A percentile compares a stretch with the other conserved stretches of the same genome.
These are phyloP conservation scores for Scutellaria minor DNA, from an alignment of 257 asterid species.

Conservation along the genomic window DNA sequence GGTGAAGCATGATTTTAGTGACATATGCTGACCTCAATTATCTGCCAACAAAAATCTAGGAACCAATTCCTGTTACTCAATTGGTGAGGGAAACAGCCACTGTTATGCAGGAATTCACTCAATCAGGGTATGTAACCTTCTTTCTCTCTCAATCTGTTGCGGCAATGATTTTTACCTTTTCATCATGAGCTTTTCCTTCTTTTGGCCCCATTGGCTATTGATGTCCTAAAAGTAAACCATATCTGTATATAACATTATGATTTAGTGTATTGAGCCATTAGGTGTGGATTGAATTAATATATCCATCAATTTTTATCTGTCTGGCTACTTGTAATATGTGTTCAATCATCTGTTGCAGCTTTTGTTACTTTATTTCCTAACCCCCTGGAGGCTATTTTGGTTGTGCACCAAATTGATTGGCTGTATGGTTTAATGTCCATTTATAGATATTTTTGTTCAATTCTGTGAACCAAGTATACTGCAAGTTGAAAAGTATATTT, in stretches of 20 bases:
- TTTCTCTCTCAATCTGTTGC: slow-evolving; percentile 1
- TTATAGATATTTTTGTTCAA: background rate
- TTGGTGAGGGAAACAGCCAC: slow-evolving; percentile 98
- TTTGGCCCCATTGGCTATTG: slow-evolving; percentile 8
- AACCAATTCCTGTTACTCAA: slow-evolving; percentile 95
- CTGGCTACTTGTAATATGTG: background rate
- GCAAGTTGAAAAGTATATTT: background rate
- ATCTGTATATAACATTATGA: background rate
- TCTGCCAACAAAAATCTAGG: slow-evolving; percentile 48
- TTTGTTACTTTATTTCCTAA: background rate
- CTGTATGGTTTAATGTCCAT: background rate
- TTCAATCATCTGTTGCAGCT: background rate
- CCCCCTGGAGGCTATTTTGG: background rate
- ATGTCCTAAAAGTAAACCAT: slow-evolving; percentile 16
- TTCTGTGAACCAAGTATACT: background rate
- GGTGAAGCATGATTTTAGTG: slow-evolving; percentile 16
- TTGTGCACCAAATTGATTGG: background rate
- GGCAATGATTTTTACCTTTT: background rate
- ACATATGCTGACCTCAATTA: slow-evolving; percentile 30
- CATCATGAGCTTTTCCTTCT: slow-evolving; percentile 14
- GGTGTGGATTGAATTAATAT: background rate
- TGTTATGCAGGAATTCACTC: slow-evolving; percentile 99
- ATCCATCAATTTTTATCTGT: background rate
- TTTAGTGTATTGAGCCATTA: background rate
- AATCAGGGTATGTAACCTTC: slow-evolving; percentile 74